A percentile compares a stretch with the other conserved stretches of the same genome.
Conservation (phyloP, 2,329 filamentous ascomycete species). For the Metarhizium anisopliae region DNA sequence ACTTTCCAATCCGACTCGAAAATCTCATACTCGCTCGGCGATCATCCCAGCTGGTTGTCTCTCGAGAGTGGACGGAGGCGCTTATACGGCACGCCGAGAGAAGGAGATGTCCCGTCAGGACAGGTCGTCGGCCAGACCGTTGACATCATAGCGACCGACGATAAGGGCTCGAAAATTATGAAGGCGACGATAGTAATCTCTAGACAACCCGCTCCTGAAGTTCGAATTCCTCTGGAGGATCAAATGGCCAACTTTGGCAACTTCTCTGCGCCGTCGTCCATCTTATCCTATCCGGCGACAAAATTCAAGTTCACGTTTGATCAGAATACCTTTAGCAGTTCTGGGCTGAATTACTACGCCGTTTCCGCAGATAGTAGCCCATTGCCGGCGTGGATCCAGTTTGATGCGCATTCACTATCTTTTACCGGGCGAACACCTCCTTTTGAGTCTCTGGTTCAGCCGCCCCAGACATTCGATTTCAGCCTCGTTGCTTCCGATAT, state of each 20-base stretch:
- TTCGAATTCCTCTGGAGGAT: constrained; percentile 47
- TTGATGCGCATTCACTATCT: constrained; percentile 52
- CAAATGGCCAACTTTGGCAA: constrained; percentile 50
- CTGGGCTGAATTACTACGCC: constrained; percentile 63
- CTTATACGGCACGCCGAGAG: constrained; percentile 61
- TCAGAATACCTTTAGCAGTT: constrained; percentile 52
- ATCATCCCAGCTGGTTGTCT: constrained; percentile 64
- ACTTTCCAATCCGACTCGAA: constrained; percentile 62
- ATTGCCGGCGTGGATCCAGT: constrained; percentile 76
- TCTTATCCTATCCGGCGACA: constrained; percentile 46
- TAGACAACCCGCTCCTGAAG: constrained; percentile 40
- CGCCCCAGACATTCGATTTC: constrained; percentile 64
- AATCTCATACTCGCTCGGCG: constrained; percentile 58
- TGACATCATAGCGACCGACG: constrained; percentile 60
- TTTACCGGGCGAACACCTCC: constrained; percentile 67
- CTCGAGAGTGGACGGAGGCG: constrained; percentile 56
- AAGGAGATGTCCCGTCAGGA: constrained; percentile 35
- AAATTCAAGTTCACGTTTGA: constrained; percentile 46
- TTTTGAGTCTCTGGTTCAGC: constrained; percentile 51
- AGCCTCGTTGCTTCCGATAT: constrained; percentile 71
- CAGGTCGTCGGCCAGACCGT: constrained; percentile 53
- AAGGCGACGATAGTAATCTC: constrained; percentile 65
- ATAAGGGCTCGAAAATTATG: constrained; percentile 52
- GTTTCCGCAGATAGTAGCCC: constrained; percentile 71
- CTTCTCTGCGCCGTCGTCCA: constrained; percentile 49